Conservation (phyloP, 495 filamentous ascomycete genomes). For the Pseudomonodictys pantanalensis region DNA sequence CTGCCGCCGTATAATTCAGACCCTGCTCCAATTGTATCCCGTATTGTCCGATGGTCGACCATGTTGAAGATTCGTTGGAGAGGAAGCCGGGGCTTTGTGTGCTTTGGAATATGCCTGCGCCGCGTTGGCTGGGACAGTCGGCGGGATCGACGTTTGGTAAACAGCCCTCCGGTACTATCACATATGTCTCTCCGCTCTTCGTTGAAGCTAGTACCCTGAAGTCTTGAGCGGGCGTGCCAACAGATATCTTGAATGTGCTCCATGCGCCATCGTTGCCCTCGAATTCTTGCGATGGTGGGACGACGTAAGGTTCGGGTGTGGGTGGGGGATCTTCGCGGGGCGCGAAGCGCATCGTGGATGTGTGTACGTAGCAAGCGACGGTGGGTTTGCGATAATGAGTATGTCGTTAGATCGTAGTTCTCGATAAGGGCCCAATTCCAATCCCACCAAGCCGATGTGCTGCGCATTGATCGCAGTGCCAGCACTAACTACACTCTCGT, state of each 20-base stretch:
- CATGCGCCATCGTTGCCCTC: constrained; percentile 36
- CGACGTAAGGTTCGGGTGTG: constrained; percentile 29
- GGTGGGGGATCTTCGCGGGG: constrained; percentile 13
- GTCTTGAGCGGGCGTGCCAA: constrained; percentile 33
- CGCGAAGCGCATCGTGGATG: constrained; percentile 15
- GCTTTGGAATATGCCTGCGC: constrained; percentile 23
- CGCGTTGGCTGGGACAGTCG: constrained; percentile 25
- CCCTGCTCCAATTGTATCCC: constrained; percentile 20
- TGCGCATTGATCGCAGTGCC: no score
- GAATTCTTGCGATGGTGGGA: constrained; percentile 25
- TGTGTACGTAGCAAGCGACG: neutral
- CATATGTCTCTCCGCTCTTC: constrained; percentile 23
- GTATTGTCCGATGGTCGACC: constrained; percentile 30
- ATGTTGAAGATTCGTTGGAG: constrained; percentile 23
- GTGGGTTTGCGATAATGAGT: neutral
- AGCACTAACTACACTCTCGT: no score
- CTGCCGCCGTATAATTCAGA: constrained; percentile 25
- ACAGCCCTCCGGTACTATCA: constrained; percentile 28
- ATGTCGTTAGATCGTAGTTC: neutral
- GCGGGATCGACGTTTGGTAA: constrained; percentile 16
- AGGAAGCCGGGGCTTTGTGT: constrained; percentile 28
- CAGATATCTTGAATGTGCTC: constrained; percentile 30
- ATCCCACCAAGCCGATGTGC: neutral
- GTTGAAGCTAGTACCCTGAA: constrained; percentile 33
- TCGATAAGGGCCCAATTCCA: neutral